Conservation (phyloP, 1,284 basidiomycete genomes). For the Ustilago crameri region DNA sequence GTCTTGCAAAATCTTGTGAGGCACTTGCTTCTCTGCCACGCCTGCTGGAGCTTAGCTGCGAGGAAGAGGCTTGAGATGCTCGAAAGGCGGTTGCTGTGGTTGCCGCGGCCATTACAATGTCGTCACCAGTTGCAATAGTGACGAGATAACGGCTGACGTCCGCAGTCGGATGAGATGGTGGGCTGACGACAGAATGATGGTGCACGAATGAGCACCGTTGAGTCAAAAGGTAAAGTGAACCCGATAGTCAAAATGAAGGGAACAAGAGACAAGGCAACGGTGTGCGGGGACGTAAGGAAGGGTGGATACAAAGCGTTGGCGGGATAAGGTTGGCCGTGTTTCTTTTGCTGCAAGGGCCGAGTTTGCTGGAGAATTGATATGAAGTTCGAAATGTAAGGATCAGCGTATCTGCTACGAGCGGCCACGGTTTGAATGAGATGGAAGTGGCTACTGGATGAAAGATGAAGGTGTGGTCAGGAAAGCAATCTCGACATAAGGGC, state of each 20-base stretch:
- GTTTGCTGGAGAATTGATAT: no score
- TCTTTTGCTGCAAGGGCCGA: no score
- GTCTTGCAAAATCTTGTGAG: background rate
- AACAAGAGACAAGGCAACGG: background rate
- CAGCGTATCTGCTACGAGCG: no score
- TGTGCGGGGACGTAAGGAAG: no score
- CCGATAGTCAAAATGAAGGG: background rate
- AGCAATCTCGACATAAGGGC: no score
- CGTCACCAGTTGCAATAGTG: background rate
- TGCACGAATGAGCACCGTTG: background rate
- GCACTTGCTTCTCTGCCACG: background rate
- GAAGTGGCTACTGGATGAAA: no score
- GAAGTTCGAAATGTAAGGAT: no score
- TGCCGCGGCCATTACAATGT: background rate
- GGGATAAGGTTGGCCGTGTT: no score
- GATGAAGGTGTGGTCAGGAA: no score
- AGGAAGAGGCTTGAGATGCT: background rate
- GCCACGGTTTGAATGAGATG: no score
- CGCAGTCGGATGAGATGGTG: background rate
- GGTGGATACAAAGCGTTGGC: no score
- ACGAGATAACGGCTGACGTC: background rate
- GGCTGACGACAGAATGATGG: constrained; percentile 1
- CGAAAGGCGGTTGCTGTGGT: background rate
- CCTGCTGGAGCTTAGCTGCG: background rate
- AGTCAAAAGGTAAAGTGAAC: background rate